Evolutionary conservation across 2,329 filamentous ascomycete species (phyloP).

Genomic region (Talaromyces sp.): DNA sequence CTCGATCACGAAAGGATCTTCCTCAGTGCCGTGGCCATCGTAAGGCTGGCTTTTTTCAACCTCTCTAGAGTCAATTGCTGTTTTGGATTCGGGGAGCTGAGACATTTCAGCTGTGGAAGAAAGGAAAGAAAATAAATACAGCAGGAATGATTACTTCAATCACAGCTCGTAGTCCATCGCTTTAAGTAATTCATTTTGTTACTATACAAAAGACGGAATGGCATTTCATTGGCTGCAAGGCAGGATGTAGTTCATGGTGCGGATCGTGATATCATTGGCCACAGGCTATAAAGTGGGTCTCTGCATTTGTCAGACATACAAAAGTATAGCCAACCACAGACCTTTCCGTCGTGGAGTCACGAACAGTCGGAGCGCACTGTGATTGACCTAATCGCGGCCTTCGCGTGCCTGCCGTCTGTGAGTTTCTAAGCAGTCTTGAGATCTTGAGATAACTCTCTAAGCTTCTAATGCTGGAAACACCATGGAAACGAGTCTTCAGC

Average conservation of each 20-base stretch:
- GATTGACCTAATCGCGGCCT: neutral
- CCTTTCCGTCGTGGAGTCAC: neutral
- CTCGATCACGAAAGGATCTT: slow-evolving; percentile 39
- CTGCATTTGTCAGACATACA: neutral
- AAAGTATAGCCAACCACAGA: neutral
- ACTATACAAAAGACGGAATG: neutral
- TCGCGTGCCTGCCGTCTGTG: neutral
- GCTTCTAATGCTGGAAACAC: neutral
- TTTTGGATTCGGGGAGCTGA: neutral
- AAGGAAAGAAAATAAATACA: neutral
- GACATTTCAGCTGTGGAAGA: neutral
- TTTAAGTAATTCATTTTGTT: neutral
- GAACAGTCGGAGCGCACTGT: neutral
- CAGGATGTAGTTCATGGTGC: neutral
- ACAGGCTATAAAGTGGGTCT: neutral
- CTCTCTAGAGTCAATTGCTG: neutral
- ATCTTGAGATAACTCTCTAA: neutral
- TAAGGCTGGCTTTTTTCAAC: slow-evolving; percentile 15
- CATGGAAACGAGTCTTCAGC: neutral
- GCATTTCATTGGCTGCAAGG: neutral
- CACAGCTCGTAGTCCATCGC: neutral
- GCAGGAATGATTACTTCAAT: neutral
- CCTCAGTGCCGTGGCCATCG: slow-evolving; percentile 36
- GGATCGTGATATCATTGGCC: neutral
- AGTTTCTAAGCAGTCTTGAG: neutral